phyloP scores from a whole-genome alignment of 2,329 filamentous ascomycete species.

The Microdochium nivale region DNA sequence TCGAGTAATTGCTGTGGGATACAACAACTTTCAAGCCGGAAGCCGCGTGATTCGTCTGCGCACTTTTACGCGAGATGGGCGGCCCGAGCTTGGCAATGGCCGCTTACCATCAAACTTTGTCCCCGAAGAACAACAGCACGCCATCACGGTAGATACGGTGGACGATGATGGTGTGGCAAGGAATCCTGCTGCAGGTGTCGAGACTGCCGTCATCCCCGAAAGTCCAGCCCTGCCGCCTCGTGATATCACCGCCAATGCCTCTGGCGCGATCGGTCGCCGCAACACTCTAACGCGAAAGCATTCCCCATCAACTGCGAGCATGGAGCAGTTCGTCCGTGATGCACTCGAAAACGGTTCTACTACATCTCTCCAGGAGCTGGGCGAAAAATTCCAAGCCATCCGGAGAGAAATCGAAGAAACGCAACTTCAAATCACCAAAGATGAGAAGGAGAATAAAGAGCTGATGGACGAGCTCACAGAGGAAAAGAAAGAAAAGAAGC shows the following conservation, averaged over 20 bases:
- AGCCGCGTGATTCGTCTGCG: constrained; percentile 78
- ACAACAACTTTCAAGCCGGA: constrained; percentile 85
- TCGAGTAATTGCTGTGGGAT: constrained; percentile 82
- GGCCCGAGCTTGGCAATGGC: constrained; percentile 48
- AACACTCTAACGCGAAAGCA: constrained; percentile 66
- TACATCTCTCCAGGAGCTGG: constrained; percentile 67
- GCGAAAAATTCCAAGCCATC: constrained; percentile 70
- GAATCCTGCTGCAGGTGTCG: constrained; percentile 45
- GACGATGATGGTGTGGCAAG: constrained; percentile 42
- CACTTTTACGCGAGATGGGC: constrained; percentile 60
- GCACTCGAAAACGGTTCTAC: constrained; percentile 44
- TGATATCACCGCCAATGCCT: constrained; percentile 44
- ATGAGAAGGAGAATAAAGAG: constrained; percentile 62
- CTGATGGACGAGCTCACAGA: constrained; percentile 60
- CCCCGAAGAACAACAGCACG: constrained; percentile 38
- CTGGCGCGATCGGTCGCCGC: constrained; percentile 36
- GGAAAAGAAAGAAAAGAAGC: constrained; percentile 72
- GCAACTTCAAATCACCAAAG: constrained; percentile 59
- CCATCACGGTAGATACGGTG: constrained; percentile 30
- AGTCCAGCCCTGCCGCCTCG: constrained; percentile 52
- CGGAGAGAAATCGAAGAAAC: constrained; percentile 78
- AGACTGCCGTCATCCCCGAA: constrained; percentile 54
- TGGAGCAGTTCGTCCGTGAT: constrained; percentile 40
- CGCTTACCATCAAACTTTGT: constrained; percentile 48
- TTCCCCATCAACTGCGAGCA: constrained; percentile 59